Percentiles rank a stretch among this genome's conserved stretches.
These are phyloP conservation scores for Phialemonium atrogriseum DNA, from an alignment of 2,329 filamentous ascomycete genomes.

Conservation along the genomic window DNA sequence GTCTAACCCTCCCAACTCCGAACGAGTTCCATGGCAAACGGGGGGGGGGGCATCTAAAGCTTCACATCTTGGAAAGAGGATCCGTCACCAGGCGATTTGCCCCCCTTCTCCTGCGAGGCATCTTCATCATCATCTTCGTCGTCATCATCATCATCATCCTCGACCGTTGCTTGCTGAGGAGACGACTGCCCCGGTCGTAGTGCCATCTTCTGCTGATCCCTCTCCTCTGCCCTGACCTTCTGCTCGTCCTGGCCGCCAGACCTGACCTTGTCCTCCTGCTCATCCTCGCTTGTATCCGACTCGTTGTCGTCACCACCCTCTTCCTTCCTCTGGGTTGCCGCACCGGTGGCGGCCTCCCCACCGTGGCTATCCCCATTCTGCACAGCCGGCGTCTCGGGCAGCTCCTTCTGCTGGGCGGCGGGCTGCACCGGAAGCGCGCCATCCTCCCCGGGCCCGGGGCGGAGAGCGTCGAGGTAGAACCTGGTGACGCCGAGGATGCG, in stretches of 20 bases:
- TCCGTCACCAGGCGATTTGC: conserved; percentile 43
- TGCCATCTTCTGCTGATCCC: conserved; percentile 44
- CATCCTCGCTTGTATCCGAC: conserved; percentile 18
- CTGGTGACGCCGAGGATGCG: conserved; percentile 89
- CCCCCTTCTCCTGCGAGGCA: conserved; percentile 28
- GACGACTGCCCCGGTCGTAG: conserved; percentile 29
- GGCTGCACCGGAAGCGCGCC: conserved; percentile 6
- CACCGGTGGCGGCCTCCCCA: conserved; percentile 15
- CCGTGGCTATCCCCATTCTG: conserved; percentile 1
- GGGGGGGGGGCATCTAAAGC: too few species aligned
- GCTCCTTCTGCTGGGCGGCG: conserved; percentile 23
- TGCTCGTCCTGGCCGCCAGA: conserved; percentile 37
- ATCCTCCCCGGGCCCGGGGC: conserved; percentile 26
- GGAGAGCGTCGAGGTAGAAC: conserved; percentile 83
- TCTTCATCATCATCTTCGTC: conserved; percentile 23
- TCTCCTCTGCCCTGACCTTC: conserved; percentile 48
- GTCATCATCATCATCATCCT: conserved; percentile 17
- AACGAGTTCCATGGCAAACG: too few species aligned
- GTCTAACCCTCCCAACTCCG: too few species aligned
- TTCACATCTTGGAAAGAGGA: conserved; percentile 58
- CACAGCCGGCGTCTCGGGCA: conserved; percentile 10
- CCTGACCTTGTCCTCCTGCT: conserved; percentile 26
- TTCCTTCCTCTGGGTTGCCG: conserved; percentile 18
- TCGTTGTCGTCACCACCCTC: conserved; percentile 18
- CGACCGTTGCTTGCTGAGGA: conserved; percentile 12